Evolutionary conservation across 2,329 filamentous ascomycete species (phyloP).

Genomic region (Juglanconis oblonga): DNA sequence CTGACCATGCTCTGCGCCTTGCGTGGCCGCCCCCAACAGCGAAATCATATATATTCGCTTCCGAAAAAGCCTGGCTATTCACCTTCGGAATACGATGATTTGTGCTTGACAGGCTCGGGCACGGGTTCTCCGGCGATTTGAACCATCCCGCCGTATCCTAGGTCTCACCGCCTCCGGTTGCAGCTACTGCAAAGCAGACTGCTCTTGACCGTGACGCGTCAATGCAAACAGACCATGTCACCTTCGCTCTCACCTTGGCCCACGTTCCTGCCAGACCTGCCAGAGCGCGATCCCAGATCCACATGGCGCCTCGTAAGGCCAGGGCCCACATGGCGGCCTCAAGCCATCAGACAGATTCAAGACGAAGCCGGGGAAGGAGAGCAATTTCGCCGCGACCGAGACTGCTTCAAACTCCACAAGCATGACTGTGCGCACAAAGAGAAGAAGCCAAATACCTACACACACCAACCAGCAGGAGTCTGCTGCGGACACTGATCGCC

Average conservation of each 20-base stretch:
- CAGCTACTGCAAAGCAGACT: constrained; percentile 3
- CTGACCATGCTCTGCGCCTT: no score
- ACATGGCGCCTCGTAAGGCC: constrained; percentile 10
- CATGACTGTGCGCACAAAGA: no score
- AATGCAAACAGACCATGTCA: constrained; percentile 11
- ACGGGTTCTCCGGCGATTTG: no score
- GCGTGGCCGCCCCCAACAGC: neutral
- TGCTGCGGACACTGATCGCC: no score
- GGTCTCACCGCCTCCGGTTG: constrained; percentile 15
- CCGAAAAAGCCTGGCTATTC: no score
- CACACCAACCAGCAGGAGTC: no score
- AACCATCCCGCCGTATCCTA: neutral
- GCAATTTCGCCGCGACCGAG: neutral
- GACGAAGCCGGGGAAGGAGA: neutral
- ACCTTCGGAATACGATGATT: no score
- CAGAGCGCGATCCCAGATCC: constrained; percentile 8
- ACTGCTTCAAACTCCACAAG: no score
- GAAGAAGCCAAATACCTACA: no score
- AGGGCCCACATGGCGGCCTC: neutral
- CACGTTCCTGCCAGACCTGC: constrained; percentile 12
- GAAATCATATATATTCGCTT: no score
- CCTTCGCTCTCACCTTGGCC: constrained; percentile 18
- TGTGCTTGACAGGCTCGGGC: no score
- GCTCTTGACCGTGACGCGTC: constrained; percentile 16
- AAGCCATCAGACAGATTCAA: neutral